Conservation (phyloP, 441 rosid genomes). For the Geranium incanum region DNA sequence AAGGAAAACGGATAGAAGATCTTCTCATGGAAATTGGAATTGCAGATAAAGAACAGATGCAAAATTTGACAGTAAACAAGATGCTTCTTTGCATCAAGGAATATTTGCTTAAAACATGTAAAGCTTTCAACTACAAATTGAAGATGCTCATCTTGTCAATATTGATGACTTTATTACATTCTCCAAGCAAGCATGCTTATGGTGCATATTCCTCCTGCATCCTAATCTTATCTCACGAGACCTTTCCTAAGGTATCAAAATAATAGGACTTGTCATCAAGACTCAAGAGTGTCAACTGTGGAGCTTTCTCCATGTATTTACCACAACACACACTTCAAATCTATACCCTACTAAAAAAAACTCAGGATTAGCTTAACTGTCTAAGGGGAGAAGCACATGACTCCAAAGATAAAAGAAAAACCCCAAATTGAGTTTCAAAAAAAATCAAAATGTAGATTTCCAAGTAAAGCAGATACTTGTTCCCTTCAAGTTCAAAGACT, state of each 20-base stretch:
- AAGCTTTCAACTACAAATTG: constrained; percentile 19
- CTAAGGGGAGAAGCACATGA: too few relatives aligned
- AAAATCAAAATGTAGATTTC: constrained; percentile 21
- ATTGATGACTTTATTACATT: constrained; percentile 24
- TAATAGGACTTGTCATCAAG: constrained; percentile 6
- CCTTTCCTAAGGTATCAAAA: constrained; percentile 25
- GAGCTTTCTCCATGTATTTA: not conserved
- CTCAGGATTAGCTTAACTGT: not conserved
- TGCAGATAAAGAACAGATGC: not conserved
- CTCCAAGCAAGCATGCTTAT: constrained; percentile 15
- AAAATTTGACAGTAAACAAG: not conserved
- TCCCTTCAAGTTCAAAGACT: constrained; percentile 19
- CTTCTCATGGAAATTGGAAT: not conserved
- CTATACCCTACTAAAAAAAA: not conserved
- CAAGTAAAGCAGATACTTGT: constrained; percentile 25
- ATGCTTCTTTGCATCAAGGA: constrained; percentile 16
- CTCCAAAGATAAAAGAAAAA: not conserved
- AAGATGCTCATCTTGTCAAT: constrained; percentile 26
- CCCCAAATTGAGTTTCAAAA: constrained; percentile 13
- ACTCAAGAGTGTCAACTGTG: constrained; percentile 7
- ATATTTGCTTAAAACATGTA: constrained; percentile 13
- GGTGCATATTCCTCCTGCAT: constrained; percentile 15
- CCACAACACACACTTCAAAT: not conserved
- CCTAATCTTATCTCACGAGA: constrained; percentile 21
- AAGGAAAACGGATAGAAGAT: not conserved